Percentiles rank a stretch among this genome's conserved stretches.
These are phyloP conservation scores for Aspergillus carbonarius DNA, from an alignment of 2,329 filamentous ascomycete species.

Conservation along the genomic window DNA sequence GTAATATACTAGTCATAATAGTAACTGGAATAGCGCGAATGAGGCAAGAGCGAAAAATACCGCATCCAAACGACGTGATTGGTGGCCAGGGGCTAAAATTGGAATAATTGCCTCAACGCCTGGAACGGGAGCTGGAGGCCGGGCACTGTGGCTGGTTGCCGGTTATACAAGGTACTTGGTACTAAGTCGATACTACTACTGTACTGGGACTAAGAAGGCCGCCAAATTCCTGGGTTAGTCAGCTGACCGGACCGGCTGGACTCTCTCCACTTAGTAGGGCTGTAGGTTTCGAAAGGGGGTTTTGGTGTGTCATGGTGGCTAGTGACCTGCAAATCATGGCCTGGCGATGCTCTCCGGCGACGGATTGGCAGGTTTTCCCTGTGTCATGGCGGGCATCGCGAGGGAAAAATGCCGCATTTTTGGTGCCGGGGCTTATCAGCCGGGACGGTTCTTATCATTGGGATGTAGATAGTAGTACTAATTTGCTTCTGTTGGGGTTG, in stretches of 20 bases:
- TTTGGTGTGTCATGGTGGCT: constrained; percentile 28
- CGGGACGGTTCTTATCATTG: not conserved
- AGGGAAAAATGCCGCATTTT: constrained; percentile 24
- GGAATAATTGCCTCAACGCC: constrained; percentile 20
- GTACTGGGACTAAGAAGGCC: not conserved
- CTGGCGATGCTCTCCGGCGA: constrained; percentile 11
- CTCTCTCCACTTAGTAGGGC: constrained; percentile 23
- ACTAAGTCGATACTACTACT: no score
- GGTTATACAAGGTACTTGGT: not conserved
- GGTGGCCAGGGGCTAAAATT: constrained; percentile 19
- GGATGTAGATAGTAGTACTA: constrained; percentile 12
- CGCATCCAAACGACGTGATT: constrained; percentile 17
- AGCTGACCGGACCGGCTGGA: constrained; percentile 19
- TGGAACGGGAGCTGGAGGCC: constrained; percentile 2
- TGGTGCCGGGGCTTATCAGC: not conserved
- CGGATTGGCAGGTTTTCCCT: constrained; percentile 17
- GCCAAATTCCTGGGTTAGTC: constrained; percentile 11
- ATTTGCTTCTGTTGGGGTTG: not conserved
- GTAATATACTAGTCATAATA: no score
- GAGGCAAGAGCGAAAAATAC: constrained; percentile 20
- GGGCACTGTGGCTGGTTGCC: constrained; percentile 6
- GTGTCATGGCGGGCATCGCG: constrained; percentile 15
- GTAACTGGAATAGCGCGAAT: constrained; percentile 12
- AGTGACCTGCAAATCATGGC: constrained; percentile 24
- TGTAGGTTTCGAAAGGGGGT: constrained; percentile 16